Base-by-base conservation (phyloP, 257 asterid genomes). In the Solanum habrochaites region DNA sequence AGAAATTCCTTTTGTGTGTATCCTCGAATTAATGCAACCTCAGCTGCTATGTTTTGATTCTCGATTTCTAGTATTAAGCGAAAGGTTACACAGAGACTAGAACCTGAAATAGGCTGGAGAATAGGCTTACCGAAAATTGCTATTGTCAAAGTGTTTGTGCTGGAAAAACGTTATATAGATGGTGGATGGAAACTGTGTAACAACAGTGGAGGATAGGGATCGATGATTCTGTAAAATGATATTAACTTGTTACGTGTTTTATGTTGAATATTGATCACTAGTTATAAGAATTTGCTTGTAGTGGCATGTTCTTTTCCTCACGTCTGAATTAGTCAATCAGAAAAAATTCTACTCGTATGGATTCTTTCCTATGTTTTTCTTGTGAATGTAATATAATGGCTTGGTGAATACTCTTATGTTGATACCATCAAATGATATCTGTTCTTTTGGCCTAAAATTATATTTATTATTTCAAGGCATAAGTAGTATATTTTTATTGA, bases 401-500 rank as follows among this genome's bases (percentile, higher is more conserved):
- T 10, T n/a, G 45, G 42, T 80, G 40, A 39, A 77, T 8, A 78
- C 3, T 15, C 18, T 25, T 78, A n/a, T 78, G 27, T 71, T 85
- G 71, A 73, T 73, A 73, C 84, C 37, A 72, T 72, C 49, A 72
- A 72, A 20, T 18, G 14, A 3, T 72, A 35, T 10, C 49, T 72
- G 27, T 10, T 72, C 49, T 72, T 72, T 72, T 72, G 81, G 20
- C 49, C 49, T 20, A 20, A 72, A 37, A 72, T 49, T 47, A 35
- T 72, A 14, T 43, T 2, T n/a, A 21, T 62, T 86, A 16, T 35
- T 60, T 29, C 75, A 40, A 73, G n/a, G 39, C 74, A 69, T 73
- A 87, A 71, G 73, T 92, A 86, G 82, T 81, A 88, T 73, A 64
- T 80, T 75, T 87, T 86, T 40, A 20, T 70, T 45, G 37, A 71